phyloP scores from a whole-genome alignment of 352 stramenopile species.

The Globisporangium cystogenes region DNA sequence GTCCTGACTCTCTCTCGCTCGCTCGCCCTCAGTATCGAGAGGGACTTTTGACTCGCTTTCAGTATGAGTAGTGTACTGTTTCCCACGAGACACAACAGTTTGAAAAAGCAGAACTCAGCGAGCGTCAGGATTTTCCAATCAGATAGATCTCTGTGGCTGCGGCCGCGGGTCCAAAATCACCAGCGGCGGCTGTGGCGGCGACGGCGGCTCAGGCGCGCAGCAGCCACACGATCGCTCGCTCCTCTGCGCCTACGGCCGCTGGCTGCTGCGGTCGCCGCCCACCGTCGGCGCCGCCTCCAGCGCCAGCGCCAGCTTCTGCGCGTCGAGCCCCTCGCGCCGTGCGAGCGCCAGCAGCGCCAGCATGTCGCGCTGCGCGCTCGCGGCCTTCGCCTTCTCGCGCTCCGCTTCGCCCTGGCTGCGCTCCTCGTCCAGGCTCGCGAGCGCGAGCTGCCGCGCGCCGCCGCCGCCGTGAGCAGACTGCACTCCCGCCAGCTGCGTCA shows the following conservation, averaged over 20 bases:
- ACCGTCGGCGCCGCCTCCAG: conserved; percentile 12
- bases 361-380: conserved; percentile 59
- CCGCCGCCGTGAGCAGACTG: neutral
- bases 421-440: conserved; percentile 82
- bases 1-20: neutral
- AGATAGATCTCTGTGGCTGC: no score
- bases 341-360: conserved; percentile 67
- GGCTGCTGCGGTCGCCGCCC: neutral
- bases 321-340: conserved; percentile 57
- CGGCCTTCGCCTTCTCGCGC: conserved; percentile 50
- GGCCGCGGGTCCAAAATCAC: no score
- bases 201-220: no score
- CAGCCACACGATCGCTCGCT: neutral
- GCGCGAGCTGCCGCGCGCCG: conserved; percentile 37
- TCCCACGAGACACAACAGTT: neutral
- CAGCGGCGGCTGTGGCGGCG: no score
- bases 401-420: conserved; percentile 48
- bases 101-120: no score
- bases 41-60: no score
- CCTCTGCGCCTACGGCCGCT: neutral
- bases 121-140: no score
- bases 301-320: conserved; percentile 40
- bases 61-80: neutral
- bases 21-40: no score
- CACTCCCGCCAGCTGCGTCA: neutral